Evolutionary conservation across 305 asterid genomes (phyloP).

Genomic region (Stenogyne calaminthoides): DNA sequence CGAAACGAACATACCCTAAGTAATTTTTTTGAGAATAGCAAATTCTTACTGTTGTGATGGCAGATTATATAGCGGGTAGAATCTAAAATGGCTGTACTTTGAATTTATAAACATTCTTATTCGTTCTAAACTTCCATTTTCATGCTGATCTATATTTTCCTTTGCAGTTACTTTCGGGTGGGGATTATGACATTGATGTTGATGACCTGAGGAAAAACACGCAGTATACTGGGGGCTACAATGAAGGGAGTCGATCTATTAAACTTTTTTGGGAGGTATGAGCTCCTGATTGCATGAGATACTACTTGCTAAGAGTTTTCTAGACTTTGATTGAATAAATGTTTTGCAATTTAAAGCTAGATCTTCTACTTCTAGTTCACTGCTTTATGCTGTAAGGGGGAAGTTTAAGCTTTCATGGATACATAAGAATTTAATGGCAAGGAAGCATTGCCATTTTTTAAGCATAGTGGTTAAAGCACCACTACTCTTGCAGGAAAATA

Average conservation of each 20-base stretch:
- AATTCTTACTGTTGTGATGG: not conserved
- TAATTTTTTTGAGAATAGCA: conserved; percentile 16
- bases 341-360: conserved; percentile 20
- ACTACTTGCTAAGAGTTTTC: conserved; percentile 13
- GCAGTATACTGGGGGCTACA: conserved; percentile 89
- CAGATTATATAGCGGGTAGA: not conserved
- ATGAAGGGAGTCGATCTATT: conserved; percentile 81
- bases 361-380: not conserved
- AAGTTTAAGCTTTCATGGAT: not conserved
- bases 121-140: conserved; percentile 6
- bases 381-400: not conserved
- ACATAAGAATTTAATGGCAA: not conserved
- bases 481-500: conserved; percentile 1
- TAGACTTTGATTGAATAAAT: conserved; percentile 16
- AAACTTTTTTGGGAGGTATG: conserved; percentile 97
- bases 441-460: not conserved
- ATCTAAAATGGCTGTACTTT: not conserved
- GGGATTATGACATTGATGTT: conserved; percentile 87
- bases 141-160: conserved; percentile 30
- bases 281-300: conserved; percentile 20
- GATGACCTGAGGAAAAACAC: conserved; percentile 85
- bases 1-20: too few species aligned
- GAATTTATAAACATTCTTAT: conserved; percentile 10
- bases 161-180: conserved; percentile 92
- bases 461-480: not conserved